Evolutionary conservation across 139 green algal species (phyloP).

Genomic region (Spirogloea muscicola): DNA sequence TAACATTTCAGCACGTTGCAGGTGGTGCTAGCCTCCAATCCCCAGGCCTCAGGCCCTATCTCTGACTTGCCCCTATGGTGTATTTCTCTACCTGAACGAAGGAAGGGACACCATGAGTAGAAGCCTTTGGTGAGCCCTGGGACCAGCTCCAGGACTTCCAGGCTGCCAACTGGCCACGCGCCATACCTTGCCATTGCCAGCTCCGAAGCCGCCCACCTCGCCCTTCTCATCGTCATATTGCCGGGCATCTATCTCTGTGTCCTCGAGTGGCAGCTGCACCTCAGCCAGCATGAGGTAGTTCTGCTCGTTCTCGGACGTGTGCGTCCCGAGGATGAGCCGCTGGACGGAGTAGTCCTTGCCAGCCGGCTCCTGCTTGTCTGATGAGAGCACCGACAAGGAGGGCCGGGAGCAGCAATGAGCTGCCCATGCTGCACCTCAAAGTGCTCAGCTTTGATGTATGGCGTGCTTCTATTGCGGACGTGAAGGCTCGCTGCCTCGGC

Average conservation of each 20-base stretch:
- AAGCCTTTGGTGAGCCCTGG: background rate
- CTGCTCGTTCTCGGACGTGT: slow-evolving; percentile 96
- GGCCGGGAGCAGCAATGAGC: no score
- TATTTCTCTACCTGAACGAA: background rate
- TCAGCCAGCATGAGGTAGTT: slow-evolving; percentile 98
- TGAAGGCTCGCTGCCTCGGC: no score
- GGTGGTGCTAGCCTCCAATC: background rate
- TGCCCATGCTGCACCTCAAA: no score
- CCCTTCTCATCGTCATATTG: slow-evolving; percentile 84
- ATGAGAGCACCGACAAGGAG: no score
- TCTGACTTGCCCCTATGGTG: background rate
- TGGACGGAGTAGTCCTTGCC: slow-evolving; percentile 86
- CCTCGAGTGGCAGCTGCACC: slow-evolving; percentile 79
- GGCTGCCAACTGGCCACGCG: background rate
- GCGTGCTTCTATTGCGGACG: no score
- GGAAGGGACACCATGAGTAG: background rate
- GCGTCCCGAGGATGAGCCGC: slow-evolving; percentile 92
- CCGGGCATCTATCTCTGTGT: slow-evolving; percentile 69
- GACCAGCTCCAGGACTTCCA: background rate
- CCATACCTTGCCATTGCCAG: slow-evolving; percentile 63
- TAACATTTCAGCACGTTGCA: background rate
- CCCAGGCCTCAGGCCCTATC: no score
- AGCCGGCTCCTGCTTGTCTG: slow-evolving; percentile 46
- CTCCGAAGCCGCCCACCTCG: slow-evolving; percentile 89
- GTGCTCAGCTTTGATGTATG: no score